Conservation (phyloP, 441 rosid species). For the Mallotus repandus region DNA sequence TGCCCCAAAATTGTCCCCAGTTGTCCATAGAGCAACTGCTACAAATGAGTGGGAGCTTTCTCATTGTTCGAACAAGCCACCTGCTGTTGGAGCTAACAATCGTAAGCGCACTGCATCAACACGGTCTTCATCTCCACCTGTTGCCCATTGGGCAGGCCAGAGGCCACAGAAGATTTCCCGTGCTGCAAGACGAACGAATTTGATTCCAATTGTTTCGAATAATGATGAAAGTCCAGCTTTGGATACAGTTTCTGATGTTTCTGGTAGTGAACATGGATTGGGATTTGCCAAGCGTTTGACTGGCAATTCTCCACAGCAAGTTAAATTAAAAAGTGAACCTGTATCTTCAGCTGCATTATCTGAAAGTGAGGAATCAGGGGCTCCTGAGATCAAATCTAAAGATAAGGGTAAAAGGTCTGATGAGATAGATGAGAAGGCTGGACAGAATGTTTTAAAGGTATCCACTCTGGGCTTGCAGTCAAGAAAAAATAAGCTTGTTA, state of each 20-base stretch:
- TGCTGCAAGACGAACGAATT: slow-evolving; percentile 87
- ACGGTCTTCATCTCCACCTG: slow-evolving; percentile 88
- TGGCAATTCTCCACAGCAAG: slow-evolving; percentile 73
- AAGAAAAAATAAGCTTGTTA: slow-evolving; percentile 70
- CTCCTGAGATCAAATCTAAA: slow-evolving; percentile 73
- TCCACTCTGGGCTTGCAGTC: slow-evolving; percentile 60
- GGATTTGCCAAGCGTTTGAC: slow-evolving; percentile 70
- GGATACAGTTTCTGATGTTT: slow-evolving; percentile 77
- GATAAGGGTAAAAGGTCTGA: slow-evolving; percentile 74
- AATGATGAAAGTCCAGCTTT: slow-evolving; percentile 68
- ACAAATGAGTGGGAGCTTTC: slow-evolving; percentile 87
- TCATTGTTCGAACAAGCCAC: slow-evolving; percentile 77
- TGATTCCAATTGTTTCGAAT: slow-evolving; percentile 68
- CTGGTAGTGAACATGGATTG: slow-evolving; percentile 59
- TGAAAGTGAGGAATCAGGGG: slow-evolving; percentile 92
- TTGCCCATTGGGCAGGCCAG: slow-evolving; percentile 88
- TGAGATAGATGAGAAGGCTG: slow-evolving; percentile 67
- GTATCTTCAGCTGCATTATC: slow-evolving; percentile 72
- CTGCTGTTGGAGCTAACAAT: slow-evolving; percentile 63
- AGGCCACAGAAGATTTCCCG: slow-evolving; percentile 92
- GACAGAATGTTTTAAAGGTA: slow-evolving; percentile 65
- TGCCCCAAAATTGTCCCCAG: slow-evolving; percentile 71
- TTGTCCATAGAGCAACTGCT: slow-evolving; percentile 67
- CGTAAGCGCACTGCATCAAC: slow-evolving; percentile 77
- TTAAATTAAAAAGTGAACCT: slow-evolving; percentile 67